Conservation (phyloP, 257 asterid species). For the Sherardia arvensis region DNA sequence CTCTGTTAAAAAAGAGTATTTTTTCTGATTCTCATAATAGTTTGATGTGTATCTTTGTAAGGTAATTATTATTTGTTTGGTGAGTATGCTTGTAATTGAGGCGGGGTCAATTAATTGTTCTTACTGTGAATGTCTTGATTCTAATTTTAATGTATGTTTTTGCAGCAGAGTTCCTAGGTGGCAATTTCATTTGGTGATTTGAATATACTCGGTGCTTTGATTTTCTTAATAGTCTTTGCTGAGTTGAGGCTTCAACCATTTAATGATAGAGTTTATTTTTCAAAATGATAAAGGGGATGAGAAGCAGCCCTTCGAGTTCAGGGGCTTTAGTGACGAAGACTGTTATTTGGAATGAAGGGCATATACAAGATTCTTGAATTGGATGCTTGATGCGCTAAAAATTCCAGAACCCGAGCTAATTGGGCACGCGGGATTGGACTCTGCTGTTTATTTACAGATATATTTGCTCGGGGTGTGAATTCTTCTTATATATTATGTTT, state of each 20-base stretch:
- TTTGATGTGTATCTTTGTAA: no score
- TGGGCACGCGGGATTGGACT: constrained; percentile 94
- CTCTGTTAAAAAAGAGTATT: no score
- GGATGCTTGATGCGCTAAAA: constrained; percentile 93
- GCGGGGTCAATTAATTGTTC: neutral
- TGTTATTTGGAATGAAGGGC: constrained; percentile 89
- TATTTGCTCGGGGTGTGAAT: constrained; percentile 99
- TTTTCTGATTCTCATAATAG: no score
- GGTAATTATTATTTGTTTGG: neutral
- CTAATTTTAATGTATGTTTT: neutral
- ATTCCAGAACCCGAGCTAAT: constrained; percentile 97
- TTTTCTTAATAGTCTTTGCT: constrained; percentile 73
- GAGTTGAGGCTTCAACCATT: constrained; percentile 83
- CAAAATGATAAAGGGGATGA: constrained; percentile 96
- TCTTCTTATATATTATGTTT: constrained; percentile 12
- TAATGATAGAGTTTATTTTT: constrained; percentile 90
- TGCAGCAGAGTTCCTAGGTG: constrained; percentile 36
- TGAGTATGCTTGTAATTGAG: neutral
- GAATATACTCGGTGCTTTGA: constrained; percentile 57
- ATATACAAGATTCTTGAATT: constrained; percentile 67
- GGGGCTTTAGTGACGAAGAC: constrained; percentile 49
- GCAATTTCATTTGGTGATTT: constrained; percentile 60
- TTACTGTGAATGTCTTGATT: neutral
- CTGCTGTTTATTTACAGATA: constrained; percentile 79
- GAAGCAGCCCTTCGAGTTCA: constrained; percentile 64